A percentile compares a stretch with the other conserved stretches of the same genome.
phyloP scores from a whole-genome alignment of 2,329 filamentous ascomycete species.

The Botryotinia narcissicola region DNA sequence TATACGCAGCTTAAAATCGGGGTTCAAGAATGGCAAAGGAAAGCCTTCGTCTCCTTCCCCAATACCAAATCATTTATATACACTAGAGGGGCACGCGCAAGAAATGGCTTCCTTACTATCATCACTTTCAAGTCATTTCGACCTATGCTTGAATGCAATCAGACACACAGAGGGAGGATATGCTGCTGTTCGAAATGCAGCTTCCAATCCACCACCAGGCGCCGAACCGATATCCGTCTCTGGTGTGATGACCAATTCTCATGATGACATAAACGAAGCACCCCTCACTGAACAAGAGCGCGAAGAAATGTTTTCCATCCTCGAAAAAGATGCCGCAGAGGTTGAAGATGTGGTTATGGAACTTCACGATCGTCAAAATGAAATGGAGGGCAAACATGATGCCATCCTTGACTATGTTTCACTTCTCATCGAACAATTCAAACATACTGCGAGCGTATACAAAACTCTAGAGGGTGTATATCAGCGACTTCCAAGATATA shows the following conservation, averaged over 20 bases:
- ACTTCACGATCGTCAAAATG: slow-evolving; percentile 70
- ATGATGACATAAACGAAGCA: slow-evolving; percentile 54
- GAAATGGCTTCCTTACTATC: slow-evolving; percentile 79
- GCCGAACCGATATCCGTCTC: slow-evolving; percentile 60
- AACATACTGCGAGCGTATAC: slow-evolving; percentile 61
- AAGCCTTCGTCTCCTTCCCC: slow-evolving; percentile 38
- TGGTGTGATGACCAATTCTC: slow-evolving; percentile 56
- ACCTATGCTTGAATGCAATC: slow-evolving; percentile 87
- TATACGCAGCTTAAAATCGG: slow-evolving; percentile 59
- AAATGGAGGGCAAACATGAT: slow-evolving; percentile 72
- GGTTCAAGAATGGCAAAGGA: slow-evolving; percentile 39
- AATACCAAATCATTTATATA: slow-evolving; percentile 47
- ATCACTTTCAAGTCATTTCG: slow-evolving; percentile 82
- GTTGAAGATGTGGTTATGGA: slow-evolving; percentile 66
- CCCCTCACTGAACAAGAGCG: slow-evolving; percentile 75
- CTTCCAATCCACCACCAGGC: slow-evolving; percentile 55
- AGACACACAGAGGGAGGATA: slow-evolving; percentile 83
- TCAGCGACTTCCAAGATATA: slow-evolving; percentile 61
- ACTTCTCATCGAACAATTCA: slow-evolving; percentile 53
- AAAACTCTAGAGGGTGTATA: slow-evolving; percentile 66
- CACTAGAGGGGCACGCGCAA: slow-evolving; percentile 59
- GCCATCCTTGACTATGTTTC: slow-evolving; percentile 63
- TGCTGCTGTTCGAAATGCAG: slow-evolving; percentile 65
- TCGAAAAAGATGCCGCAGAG: slow-evolving; percentile 67
- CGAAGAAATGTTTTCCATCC: slow-evolving; percentile 76